Conservation (phyloP, 1,284 basidiomycete genomes). For the Trichosporon sp. region DNA sequence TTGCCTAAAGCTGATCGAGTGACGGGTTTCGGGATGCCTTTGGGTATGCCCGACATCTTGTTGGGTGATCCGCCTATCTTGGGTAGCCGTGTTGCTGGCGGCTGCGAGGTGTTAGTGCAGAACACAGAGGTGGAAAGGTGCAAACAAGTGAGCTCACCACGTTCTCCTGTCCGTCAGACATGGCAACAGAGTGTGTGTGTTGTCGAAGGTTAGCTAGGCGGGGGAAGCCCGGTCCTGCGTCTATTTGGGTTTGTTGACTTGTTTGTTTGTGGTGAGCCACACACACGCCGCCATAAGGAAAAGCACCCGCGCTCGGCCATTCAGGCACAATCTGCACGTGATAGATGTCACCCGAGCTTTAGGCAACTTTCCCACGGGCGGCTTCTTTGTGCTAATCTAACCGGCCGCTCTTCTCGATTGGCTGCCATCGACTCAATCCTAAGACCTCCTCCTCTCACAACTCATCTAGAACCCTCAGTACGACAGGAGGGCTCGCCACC, state of each 20-base stretch:
- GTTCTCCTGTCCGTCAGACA: slow-evolving; percentile 38
- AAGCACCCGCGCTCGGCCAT: slow-evolving; percentile 12
- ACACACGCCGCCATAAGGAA: neutral
- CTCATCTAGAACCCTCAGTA: slow-evolving; percentile 1
- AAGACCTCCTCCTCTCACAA: neutral
- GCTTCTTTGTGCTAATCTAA: neutral
- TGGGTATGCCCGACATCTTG: slow-evolving; percentile 13
- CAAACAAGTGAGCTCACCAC: slow-evolving; percentile 15
- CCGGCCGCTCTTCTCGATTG: neutral
- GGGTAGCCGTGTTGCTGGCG: slow-evolving; percentile 28
- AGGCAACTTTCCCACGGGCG: neutral
- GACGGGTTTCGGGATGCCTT: neutral
- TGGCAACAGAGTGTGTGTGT: slow-evolving; percentile 8
- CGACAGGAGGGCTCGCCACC: slow-evolving; percentile 13
- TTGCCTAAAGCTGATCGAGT: neutral
- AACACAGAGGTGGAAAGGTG: neutral
- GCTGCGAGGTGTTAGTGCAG: neutral
- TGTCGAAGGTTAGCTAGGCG: slow-evolving; percentile 3
- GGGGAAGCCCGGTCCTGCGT: neutral
- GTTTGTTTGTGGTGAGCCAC: slow-evolving; percentile 3
- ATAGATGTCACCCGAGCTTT: neutral
- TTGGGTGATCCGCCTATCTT: slow-evolving; percentile 25
- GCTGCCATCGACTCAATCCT: slow-evolving; percentile 3
- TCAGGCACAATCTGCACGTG: neutral
- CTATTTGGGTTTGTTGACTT: slow-evolving; percentile 11